A percentile compares a stretch with the other conserved stretches of the same genome.
Evolutionary conservation across 192 early-diverging fungal species (phyloP).

Genomic region (Mortierella claussenii): DNA sequence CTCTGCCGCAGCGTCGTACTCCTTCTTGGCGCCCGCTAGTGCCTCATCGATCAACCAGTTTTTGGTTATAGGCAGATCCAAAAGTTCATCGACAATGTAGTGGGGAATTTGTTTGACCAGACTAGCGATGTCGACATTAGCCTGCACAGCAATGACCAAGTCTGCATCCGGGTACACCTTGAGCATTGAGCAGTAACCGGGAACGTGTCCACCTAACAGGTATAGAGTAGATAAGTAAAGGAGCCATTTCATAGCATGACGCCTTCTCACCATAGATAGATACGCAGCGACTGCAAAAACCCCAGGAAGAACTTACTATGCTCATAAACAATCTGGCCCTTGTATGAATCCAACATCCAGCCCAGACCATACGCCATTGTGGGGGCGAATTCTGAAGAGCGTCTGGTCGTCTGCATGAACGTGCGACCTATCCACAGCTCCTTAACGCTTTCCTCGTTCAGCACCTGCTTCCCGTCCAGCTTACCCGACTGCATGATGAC

Average conservation of each 20-base stretch:
- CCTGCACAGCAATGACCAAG: constrained; percentile 4
- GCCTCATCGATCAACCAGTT: constrained; percentile 16
- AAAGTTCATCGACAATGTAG: constrained; percentile 15
- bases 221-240: background rate
- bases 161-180: constrained; percentile 12
- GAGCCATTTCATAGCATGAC: background rate
- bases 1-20: background rate
- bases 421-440: constrained; percentile 4
- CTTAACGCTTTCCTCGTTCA: constrained; percentile 2
- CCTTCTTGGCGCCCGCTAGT: background rate
- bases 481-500: constrained; percentile 3
- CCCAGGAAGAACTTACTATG: constrained; percentile 13
- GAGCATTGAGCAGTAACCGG: background rate
- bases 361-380: constrained; percentile 13
- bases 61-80: constrained; percentile 4
- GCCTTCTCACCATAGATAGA: background rate
- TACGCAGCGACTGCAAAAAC: background rate
- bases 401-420: background rate
- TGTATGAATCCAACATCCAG: constrained; percentile 15
- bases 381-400: background rate
- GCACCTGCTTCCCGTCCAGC: constrained; percentile 14
- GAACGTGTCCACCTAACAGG: background rate
- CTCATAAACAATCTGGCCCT: constrained; percentile 2
- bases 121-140: background rate
- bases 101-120: background rate